A percentile compares a stretch with the other conserved stretches of the same genome.
These are phyloP conservation scores for Penicillium aurantiogriseum DNA, from an alignment of 2,329 filamentous ascomycete genomes.

Conservation along the genomic window DNA sequence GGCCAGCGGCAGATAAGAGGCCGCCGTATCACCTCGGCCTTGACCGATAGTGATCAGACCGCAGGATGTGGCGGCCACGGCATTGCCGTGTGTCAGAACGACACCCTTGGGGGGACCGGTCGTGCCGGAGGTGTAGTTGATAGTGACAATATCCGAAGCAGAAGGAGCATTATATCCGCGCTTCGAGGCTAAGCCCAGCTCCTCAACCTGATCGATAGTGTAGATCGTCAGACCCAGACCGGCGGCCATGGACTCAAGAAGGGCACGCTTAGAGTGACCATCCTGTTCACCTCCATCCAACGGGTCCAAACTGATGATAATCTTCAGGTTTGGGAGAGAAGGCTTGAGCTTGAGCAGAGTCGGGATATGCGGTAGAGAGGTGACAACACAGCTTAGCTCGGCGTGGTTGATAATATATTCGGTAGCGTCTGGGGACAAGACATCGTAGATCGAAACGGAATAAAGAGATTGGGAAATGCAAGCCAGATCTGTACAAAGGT, in stretches of 20 bases:
- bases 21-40: constrained; percentile 61
- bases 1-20: constrained; percentile 89
- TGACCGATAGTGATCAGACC: constrained; percentile 56
- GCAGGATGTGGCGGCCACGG: constrained; percentile 68
- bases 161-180: constrained; percentile 68
- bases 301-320: constrained; percentile 83
- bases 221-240: constrained; percentile 75
- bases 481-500: constrained; percentile 65
- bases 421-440: constrained; percentile 82
- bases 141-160: constrained; percentile 75
- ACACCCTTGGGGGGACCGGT: constrained; percentile 65
- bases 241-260: constrained; percentile 72
- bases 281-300: constrained; percentile 74
- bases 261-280: constrained; percentile 73
- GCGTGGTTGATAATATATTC: constrained; percentile 97
- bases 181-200: constrained; percentile 69
- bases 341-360: constrained; percentile 75
- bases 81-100: constrained; percentile 74
- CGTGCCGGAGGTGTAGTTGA: constrained; percentile 66
- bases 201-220: constrained; percentile 77
- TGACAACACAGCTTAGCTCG: constrained; percentile 69
- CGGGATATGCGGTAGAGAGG: constrained; percentile 77
- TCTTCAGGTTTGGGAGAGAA: constrained; percentile 75
- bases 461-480: constrained; percentile 83
- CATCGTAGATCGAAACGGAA: constrained; percentile 94